phyloP scores from a whole-genome alignment of 805 yeast genomes.

The Zygosaccharomyces siamensis region DNA sequence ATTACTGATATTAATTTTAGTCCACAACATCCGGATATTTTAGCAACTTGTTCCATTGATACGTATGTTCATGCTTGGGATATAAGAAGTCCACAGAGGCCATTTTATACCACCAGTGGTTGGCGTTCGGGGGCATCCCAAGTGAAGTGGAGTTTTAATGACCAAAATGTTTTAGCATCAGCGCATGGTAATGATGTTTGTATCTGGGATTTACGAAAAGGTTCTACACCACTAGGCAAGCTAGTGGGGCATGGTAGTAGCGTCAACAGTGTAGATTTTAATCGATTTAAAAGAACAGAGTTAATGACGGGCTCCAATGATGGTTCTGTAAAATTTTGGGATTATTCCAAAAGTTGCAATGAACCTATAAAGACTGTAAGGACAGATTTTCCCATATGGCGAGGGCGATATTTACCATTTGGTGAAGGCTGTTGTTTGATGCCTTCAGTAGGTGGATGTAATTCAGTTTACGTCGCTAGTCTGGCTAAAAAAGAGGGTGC shows the following conservation, averaged over 20 bases:
- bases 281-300: constrained; percentile 51
- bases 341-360: constrained; percentile 40
- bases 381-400: constrained; percentile 80
- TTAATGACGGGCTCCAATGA: constrained; percentile 85
- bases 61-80: constrained; percentile 89
- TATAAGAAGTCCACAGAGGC: constrained; percentile 69
- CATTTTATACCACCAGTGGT: constrained; percentile 78
- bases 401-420: constrained; percentile 85
- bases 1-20: constrained; percentile 95
- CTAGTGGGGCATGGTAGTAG: constrained; percentile 77
- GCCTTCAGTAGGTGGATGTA: constrained; percentile 85
- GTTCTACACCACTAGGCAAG: constrained; percentile 65
- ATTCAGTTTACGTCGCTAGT: constrained; percentile 38
- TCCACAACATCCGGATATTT: constrained; percentile 73
- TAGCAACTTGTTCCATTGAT: constrained; percentile 93
- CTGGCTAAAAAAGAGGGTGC: constrained; percentile 13
- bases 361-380: constrained; percentile 55
- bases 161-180: constrained; percentile 75
- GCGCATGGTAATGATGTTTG: constrained; percentile 77
- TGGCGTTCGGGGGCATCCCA: constrained; percentile 95
- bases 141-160: constrained; percentile 83
- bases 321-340: constrained; percentile 79
- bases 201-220: constrained; percentile 86
- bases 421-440: constrained; percentile 83
- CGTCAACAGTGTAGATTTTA: constrained; percentile 85